phyloP scores from a whole-genome alignment of 495 filamentous ascomycete genomes.

The Neurospora sp. region DNA sequence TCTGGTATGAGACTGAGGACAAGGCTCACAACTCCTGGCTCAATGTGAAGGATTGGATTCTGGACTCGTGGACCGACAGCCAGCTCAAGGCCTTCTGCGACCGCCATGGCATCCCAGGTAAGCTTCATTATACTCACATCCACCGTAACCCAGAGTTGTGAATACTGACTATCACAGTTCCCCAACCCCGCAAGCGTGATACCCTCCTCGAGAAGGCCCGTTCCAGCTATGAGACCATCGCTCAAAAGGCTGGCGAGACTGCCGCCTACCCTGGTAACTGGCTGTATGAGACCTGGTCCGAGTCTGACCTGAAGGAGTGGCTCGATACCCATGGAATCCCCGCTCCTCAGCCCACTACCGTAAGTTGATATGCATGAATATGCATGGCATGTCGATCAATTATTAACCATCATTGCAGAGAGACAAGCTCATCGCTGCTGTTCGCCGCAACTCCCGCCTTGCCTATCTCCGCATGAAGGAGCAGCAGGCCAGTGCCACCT shows the following conservation, averaged over 20 bases:
- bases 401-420: conserved; percentile 32
- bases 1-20: conserved; percentile 69
- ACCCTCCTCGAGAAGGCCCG: conserved; percentile 66
- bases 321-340: conserved; percentile 82
- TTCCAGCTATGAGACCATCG: conserved; percentile 67
- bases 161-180: conserved; percentile 25
- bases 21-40: conserved; percentile 57
- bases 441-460: conserved; percentile 83
- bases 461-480: conserved; percentile 55
- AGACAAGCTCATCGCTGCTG: conserved; percentile 76
- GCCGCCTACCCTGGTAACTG: conserved; percentile 86
- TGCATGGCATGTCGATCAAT: not conserved
- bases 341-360: conserved; percentile 70
- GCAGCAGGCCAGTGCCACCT: conserved; percentile 48
- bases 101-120: conserved; percentile 69
- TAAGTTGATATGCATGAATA: conserved; percentile 9
- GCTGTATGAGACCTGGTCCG: conserved; percentile 80
- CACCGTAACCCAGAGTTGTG: too few relatives aligned
- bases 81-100: conserved; percentile 90
- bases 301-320: conserved; percentile 54
- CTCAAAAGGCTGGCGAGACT: conserved; percentile 76
- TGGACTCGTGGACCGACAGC: conserved; percentile 65
- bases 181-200: conserved; percentile 80
- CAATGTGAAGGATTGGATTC: conserved; percentile 80
- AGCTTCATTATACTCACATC: not conserved